These are phyloP conservation scores for Phalaenopsis aphrodite DNA, from an alignment of 106 monocot species.

Conservation along the genomic window DNA sequence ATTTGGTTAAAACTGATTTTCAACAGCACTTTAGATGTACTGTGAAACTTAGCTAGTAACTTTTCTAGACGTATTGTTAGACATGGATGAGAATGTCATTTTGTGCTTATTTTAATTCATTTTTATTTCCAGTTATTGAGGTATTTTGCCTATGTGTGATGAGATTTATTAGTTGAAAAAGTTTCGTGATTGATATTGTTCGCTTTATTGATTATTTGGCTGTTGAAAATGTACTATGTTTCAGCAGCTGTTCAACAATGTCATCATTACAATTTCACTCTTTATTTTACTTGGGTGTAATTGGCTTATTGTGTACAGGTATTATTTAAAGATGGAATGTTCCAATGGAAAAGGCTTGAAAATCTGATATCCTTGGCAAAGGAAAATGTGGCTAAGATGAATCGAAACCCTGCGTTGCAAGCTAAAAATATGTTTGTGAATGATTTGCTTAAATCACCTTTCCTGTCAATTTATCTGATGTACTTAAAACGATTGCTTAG, in stretches of 20 bases:
- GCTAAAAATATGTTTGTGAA: constrained; percentile 39
- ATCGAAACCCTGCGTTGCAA: constrained; percentile 69
- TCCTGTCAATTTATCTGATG: neutral
- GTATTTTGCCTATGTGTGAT: no score
- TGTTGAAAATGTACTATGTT: no score
- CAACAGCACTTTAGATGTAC: no score
- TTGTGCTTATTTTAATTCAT: no score
- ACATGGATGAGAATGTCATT: no score
- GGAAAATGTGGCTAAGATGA: constrained; percentile 94
- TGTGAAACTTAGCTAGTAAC: no score
- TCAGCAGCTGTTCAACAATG: neutral
- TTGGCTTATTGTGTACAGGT: constrained; percentile 35
- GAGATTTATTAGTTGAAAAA: no score
- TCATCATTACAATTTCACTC: neutral
- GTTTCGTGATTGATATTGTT: no score
- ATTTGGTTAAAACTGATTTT: no score
- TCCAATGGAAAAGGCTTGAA: constrained; percentile 99
- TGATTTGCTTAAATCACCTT: constrained; percentile 6
- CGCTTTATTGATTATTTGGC: no score
- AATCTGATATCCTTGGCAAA: constrained; percentile 94
- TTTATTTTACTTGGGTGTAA: neutral
- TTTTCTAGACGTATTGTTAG: no score
- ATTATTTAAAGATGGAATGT: constrained; percentile 91
- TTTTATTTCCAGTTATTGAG: no score
- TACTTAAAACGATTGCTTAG: neutral